A percentile compares a stretch with the other conserved stretches of the same genome.
Evolutionary conservation across 2,329 filamentous ascomycete genomes (phyloP).

Genomic region (Hymenoscyphus fructigenus): DNA sequence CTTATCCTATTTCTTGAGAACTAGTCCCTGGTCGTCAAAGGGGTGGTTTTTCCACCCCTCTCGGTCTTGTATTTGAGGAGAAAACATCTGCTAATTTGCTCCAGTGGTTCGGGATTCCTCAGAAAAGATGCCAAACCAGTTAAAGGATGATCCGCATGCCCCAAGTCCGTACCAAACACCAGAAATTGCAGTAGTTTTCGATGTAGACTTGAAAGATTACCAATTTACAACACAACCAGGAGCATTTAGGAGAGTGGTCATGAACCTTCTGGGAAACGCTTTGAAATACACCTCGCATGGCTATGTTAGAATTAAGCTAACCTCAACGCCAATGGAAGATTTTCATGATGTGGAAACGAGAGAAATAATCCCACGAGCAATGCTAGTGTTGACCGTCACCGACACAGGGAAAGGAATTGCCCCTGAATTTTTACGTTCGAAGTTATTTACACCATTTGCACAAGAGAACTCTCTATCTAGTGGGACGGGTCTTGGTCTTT

Average conservation of each 20-base stretch:
- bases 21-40: too few species aligned
- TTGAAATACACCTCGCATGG: slow-evolving; percentile 61
- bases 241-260: slow-evolving; percentile 50
- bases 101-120: slow-evolving; percentile 27
- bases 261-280: slow-evolving; percentile 64
- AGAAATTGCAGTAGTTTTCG: slow-evolving; percentile 34
- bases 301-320: slow-evolving; percentile 45
- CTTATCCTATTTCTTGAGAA: neutral
- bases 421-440: slow-evolving; percentile 59
- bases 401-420: slow-evolving; percentile 72
- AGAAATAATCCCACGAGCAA: slow-evolving; percentile 27
- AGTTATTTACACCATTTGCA: slow-evolving; percentile 61
- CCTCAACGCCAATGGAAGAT: slow-evolving; percentile 31
- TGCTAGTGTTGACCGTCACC: slow-evolving; percentile 64
- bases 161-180: slow-evolving; percentile 17
- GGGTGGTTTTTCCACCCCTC: too few species aligned
- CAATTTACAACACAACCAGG: slow-evolving; percentile 54
- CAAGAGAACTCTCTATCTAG: slow-evolving; percentile 63
- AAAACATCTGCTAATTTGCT: neutral
- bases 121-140: slow-evolving; percentile 27
- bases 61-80: neutral
- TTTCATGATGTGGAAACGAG: slow-evolving; percentile 18
- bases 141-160: neutral
- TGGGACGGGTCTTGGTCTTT: slow-evolving; percentile 63
- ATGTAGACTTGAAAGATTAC: slow-evolving; percentile 33